Conservation (phyloP, 176 grass and related monocot species). For the Paspalum vaginatum region DNA sequence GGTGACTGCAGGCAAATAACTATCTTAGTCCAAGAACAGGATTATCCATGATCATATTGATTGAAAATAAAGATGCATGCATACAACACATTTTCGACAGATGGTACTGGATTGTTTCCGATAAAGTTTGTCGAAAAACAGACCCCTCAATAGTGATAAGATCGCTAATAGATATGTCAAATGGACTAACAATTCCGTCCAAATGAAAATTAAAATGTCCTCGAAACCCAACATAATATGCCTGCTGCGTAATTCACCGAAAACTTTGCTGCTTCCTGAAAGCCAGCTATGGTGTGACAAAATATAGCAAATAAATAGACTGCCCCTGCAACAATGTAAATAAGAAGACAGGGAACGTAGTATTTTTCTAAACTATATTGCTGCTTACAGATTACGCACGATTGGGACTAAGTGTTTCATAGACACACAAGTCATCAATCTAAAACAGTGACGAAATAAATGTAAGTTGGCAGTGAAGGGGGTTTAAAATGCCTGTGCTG, state of each 20-base stretch:
- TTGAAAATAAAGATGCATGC: conserved; percentile 33
- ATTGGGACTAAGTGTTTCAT: background rate
- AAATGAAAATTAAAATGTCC: background rate
- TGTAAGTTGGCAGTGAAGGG: background rate
- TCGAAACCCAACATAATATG: background rate
- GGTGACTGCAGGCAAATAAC: conserved; percentile 61
- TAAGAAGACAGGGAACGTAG: background rate
- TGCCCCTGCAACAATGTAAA: background rate
- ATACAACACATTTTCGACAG: background rate
- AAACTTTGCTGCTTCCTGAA: background rate
- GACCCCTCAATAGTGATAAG: background rate
- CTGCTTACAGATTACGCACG: background rate
- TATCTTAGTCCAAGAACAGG: conserved; percentile 31
- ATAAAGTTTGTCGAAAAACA: background rate
- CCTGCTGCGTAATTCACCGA: background rate
- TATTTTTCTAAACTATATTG: background rate
- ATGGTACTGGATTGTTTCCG: background rate
- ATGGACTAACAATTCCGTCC: conserved; percentile 10
- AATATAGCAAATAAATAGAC: conserved; percentile 4
- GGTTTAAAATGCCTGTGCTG: conserved; percentile 15
- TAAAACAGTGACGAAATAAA: conserved; percentile 20
- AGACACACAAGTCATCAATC: background rate
- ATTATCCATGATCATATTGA: conserved; percentile 2
- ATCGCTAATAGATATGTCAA: background rate
- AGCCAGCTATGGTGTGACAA: conserved; percentile 19